Percentiles rank a stretch among this genome's conserved stretches.
These are phyloP conservation scores for Yamadazyma atlantica DNA, from an alignment of 1,139 yeast species.

Conservation along the genomic window DNA sequence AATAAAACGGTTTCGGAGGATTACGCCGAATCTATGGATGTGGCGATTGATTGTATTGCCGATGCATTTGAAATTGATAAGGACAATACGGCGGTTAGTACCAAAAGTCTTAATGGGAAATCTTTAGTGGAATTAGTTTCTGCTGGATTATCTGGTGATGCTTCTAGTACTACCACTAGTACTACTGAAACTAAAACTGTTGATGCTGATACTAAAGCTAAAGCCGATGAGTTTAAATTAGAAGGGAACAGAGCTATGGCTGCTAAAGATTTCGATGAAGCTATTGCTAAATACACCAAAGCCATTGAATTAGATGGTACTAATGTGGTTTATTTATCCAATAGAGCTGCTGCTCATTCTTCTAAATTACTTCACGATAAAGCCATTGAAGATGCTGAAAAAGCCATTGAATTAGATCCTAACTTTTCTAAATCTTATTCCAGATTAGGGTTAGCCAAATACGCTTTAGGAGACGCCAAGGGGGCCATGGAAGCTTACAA, in stretches of 20 bases:
- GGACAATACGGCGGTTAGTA: slow-evolving; percentile 34
- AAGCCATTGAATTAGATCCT: slow-evolving; percentile 77
- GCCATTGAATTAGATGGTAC: slow-evolving; percentile 74
- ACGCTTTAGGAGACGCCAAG: slow-evolving; percentile 85
- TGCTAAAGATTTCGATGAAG: slow-evolving; percentile 64
- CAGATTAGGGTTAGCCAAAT: slow-evolving; percentile 89
- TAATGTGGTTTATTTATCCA: slow-evolving; percentile 84
- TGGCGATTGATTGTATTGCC: slow-evolving; percentile 88
- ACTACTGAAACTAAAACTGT: slow-evolving; percentile 31
- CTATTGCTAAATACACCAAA: slow-evolving; percentile 73
- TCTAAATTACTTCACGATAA: slow-evolving; percentile 69
- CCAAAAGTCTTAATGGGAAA: slow-evolving; percentile 47
- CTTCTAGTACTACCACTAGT: slow-evolving; percentile 11
- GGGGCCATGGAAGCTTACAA: slow-evolving; percentile 90
- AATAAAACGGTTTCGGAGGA: slow-evolving; percentile 73
- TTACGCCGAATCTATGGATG: slow-evolving; percentile 87
- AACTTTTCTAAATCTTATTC: slow-evolving; percentile 90
- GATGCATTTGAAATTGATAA: slow-evolving; percentile 79
- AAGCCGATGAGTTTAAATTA: slow-evolving; percentile 80
- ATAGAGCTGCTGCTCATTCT: slow-evolving; percentile 96
- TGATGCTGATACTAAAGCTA: slow-evolving; percentile 56
- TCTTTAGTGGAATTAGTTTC: slow-evolving; percentile 47
- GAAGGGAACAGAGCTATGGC: slow-evolving; percentile 95
- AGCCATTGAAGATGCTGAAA: slow-evolving; percentile 82
- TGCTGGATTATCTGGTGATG: slow-evolving; percentile 15